Evolutionary conservation across 1,284 basidiomycete genomes (phyloP).

Genomic region (Peniophora sp.): DNA sequence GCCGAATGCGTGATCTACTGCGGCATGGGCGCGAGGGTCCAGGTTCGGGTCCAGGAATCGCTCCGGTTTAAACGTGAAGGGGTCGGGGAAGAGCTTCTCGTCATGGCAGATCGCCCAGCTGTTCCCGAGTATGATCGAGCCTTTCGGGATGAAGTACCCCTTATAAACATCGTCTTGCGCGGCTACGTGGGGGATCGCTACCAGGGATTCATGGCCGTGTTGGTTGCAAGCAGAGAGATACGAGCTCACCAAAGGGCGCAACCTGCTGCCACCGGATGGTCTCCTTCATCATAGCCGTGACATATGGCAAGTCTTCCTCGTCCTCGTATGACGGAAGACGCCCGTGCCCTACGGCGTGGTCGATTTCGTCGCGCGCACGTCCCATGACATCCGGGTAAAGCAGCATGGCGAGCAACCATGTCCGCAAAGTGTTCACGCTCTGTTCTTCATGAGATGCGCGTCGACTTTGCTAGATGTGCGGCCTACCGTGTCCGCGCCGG

Average conservation of each 20-base stretch:
- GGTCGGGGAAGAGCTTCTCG: constrained; percentile 8
- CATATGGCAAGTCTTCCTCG: constrained; percentile 27
- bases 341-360: constrained; percentile 27
- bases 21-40: too few species aligned
- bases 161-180: constrained; percentile 10
- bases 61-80: constrained; percentile 12
- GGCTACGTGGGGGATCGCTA: constrained; percentile 8
- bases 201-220: neutral
- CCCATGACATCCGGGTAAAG: constrained; percentile 21
- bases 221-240: neutral
- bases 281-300: constrained; percentile 35
- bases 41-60: constrained; percentile 10
- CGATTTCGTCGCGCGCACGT: constrained; percentile 25
- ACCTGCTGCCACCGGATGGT: constrained; percentile 29
- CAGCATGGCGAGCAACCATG: constrained; percentile 20
- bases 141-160: constrained; percentile 12
- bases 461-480: too few species aligned
- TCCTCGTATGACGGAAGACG: constrained; percentile 34
- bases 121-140: constrained; percentile 12
- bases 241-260: constrained; percentile 17
- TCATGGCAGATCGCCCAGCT: constrained; percentile 12
- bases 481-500: constrained; percentile 1
- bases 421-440: too few species aligned
- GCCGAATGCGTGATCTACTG: neutral
- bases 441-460: too few species aligned